These are phyloP conservation scores for Agrocybe praecox DNA, from an alignment of 768 basidiomycete species.

Conservation along the genomic window DNA sequence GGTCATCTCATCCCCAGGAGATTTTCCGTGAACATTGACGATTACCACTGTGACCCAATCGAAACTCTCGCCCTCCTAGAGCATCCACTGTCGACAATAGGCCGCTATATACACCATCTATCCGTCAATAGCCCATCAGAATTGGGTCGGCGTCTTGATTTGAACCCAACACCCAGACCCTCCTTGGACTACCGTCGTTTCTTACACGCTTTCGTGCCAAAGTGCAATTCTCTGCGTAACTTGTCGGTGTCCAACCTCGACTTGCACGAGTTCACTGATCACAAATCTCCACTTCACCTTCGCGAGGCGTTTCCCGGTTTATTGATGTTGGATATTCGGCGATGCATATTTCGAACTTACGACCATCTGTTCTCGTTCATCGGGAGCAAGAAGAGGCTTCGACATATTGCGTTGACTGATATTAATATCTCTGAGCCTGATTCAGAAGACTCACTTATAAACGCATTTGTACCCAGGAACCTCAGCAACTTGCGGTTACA, in stretches of 20 bases:
- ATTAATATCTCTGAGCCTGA: background rate
- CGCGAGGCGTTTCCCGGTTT: background rate
- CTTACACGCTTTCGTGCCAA: background rate
- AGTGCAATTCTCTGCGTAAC: background rate
- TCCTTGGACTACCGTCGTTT: background rate
- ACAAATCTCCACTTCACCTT: background rate
- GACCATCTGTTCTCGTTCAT: background rate
- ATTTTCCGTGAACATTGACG: background rate
- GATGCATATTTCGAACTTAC: background rate
- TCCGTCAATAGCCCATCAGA: background rate
- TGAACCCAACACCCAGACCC: background rate
- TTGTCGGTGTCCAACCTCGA: background rate
- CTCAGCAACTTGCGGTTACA: background rate
- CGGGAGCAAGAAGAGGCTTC: background rate
- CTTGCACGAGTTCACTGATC: background rate
- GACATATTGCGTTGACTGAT: background rate
- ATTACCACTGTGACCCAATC: background rate
- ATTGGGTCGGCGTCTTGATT: background rate
- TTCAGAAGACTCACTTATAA: background rate
- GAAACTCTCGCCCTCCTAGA: background rate
- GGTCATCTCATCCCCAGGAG: background rate
- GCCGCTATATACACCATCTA: background rate
- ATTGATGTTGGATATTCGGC: background rate
- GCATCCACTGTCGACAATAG: background rate
- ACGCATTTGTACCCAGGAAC: background rate